Evolutionary conservation across 2,329 filamentous ascomycete genomes (phyloP).

Genomic region (Ophiostoma montium): DNA sequence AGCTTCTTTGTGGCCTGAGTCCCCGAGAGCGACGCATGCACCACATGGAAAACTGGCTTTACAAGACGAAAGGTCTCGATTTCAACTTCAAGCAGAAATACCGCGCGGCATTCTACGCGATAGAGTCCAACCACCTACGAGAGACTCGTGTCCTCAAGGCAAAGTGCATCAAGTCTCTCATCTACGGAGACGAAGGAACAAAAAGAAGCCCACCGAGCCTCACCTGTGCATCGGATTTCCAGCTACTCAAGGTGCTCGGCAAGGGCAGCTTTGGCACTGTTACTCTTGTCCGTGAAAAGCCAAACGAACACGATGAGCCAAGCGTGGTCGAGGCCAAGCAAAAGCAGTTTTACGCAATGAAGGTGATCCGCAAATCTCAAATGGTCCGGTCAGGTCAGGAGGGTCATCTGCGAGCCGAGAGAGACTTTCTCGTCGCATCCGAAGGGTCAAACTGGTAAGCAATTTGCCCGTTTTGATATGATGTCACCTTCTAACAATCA

Average conservation of each 20-base stretch:
- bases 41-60: constrained; percentile 50
- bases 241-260: constrained; percentile 68
- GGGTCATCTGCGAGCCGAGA: constrained; percentile 77
- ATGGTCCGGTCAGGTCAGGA: constrained; percentile 90
- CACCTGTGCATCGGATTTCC: constrained; percentile 44
- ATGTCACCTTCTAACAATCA: neutral
- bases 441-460: constrained; percentile 67
- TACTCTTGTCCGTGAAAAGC: constrained; percentile 60
- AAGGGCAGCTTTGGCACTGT: constrained; percentile 95
- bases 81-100: constrained; percentile 38
- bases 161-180: constrained; percentile 2
- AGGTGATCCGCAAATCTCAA: constrained; percentile 84
- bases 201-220: neutral
- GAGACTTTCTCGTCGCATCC: constrained; percentile 81
- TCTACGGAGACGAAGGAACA: neutral
- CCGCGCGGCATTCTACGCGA: constrained; percentile 44
- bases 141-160: constrained; percentile 57
- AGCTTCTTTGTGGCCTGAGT: constrained; percentile 42
- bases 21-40: constrained; percentile 47
- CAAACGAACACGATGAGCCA: neutral
- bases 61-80: constrained; percentile 36
- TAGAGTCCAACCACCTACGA: constrained; percentile 63
- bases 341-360: constrained; percentile 79
- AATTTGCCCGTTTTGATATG: neutral
- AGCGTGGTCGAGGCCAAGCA: neutral